Base-by-base conservation (phyloP, 1,284 basidiomycete genomes). In the Cryptococcus depauperatus region DNA sequence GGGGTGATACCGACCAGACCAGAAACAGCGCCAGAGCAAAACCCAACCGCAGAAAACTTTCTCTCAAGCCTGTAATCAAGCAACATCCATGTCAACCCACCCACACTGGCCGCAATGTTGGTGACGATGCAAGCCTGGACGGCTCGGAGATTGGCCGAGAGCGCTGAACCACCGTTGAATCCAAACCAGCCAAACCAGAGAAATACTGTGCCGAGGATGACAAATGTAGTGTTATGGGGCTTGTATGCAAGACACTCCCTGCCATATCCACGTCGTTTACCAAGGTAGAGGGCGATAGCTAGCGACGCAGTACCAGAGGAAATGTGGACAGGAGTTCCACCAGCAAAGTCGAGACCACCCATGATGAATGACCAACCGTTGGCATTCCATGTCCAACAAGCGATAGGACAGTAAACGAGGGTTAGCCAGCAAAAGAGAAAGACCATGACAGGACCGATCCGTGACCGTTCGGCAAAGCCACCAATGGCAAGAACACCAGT, bases 101-200 rank as follows among this genome's bases (percentile, higher is more conserved):
- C 91, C 28, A 85, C 81, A 46, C 79, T 80, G 2, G 88, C 88
- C 1, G 88, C 82, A 35, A 91, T 69, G 74, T 96, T 95, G 59
- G 92, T 98, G 51, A 93, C 87, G 53, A 92, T 84, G 73, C 85
- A 88, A 16, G 91, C 90, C 71, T 86, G 81, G 30, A 84, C 79
- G 1, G 89, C 91, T 48, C 90, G 80, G 43, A 95, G 74, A 74
- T 93, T 93, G 54, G 89, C 89, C 27, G 79, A 77, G 32, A 69
- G 61, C 11, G 66, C 66, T 5, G 64, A 67, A 30, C 86, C 86
- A 34, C 89, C 89, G 72, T 92, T 92, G 76, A 85, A 87, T 18
- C 84, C 91, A 62, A 92, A 90, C 92, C 92, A 96, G n/a, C 91
- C 92, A 61, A 95, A 91, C 92, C 91, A 97, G 47, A 97, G 85